Evolutionary conservation across 2,329 filamentous ascomycete species (phyloP), one percentile per base, ranked within the genome.

Genomic region (Colletotrichum cordylinicola): DNA sequence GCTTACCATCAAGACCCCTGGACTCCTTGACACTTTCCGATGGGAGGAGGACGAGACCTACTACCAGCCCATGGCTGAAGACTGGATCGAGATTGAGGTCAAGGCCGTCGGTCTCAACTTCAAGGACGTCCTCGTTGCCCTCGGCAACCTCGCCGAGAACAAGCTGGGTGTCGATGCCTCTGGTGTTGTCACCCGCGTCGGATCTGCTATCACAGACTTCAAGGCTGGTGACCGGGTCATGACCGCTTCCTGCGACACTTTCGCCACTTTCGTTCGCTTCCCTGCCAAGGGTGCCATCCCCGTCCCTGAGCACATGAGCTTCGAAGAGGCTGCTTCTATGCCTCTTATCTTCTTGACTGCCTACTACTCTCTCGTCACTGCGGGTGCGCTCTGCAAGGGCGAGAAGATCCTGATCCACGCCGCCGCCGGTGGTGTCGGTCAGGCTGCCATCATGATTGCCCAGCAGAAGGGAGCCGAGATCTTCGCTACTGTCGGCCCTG

Each of bases 381-480:
- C 72, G 10, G 71, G 70, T 13, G 80, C 83, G 0, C 80, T 89
- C 1, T 75, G 81, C 15, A 79, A 81, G 1, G 85, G 84, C 5
- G 84, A 88, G 70, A 83, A 77, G 6, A 81, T 88, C 8, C 80
- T 88, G 4, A 84, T 88, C 37, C 85, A 87, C 67, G 82, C 82
- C 1, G 86, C 83, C 0, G 81, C 83, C 6, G 85, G 83, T 1
- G 83, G 82, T 31, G 82, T 86, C 4, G 86, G 85, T 2, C 85
- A 86, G 72, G 84, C 84, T 1, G 85, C 84, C 37, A 84, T 87
- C 43, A 80, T 81, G 74, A 77, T 87, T 5, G 83, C 84, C 1
- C 83, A 84, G 66, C 82, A 82, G 80, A 72, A 82, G 18, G 85
- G 84, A 0, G 86, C 86, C 4, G 81, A 85, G 6, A 81, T 90